Evolutionary conservation across 192 early-diverging fungal species (phyloP).

Genomic region (Globomyces pollinis-pini): DNA sequence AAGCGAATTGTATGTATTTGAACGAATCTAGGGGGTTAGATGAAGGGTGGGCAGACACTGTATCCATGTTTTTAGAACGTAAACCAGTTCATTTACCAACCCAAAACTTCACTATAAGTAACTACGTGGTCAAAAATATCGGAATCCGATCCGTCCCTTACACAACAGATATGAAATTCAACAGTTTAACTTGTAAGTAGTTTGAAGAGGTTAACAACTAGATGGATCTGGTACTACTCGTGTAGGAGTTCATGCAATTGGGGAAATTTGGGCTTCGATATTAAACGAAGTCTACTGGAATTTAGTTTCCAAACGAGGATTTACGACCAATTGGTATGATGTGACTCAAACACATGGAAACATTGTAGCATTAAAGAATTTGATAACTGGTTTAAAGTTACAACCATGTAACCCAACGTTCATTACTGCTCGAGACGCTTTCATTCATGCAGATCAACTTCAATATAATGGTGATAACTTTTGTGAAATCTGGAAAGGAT

Average conservation of each 20-base stretch:
- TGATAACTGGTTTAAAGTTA: slow-evolving; percentile 48
- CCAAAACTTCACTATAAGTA: slow-evolving; percentile 26
- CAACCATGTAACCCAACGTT: slow-evolving; percentile 63
- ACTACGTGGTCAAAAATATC: slow-evolving; percentile 19
- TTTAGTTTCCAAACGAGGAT: slow-evolving; percentile 34
- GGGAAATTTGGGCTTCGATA: slow-evolving; percentile 50
- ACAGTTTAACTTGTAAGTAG: slow-evolving; percentile 13
- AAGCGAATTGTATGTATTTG: slow-evolving; percentile 39
- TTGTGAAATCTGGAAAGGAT: slow-evolving; percentile 53
- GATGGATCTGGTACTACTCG: not conserved
- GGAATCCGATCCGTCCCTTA: slow-evolving; percentile 49
- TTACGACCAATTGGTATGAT: no score
- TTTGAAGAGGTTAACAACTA: no score
- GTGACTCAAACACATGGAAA: slow-evolving; percentile 41
- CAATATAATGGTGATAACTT: slow-evolving; percentile 41
- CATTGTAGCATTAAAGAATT: slow-evolving; percentile 36
- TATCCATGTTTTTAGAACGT: slow-evolving; percentile 35
- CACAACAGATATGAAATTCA: slow-evolving; percentile 36
- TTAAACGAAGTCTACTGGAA: slow-evolving; percentile 51
- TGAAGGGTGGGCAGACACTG: slow-evolving; percentile 51
- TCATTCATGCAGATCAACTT: slow-evolving; percentile 47
- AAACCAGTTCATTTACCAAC: slow-evolving; percentile 17
- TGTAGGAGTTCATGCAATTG: slow-evolving; percentile 40
- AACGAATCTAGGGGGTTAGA: slow-evolving; percentile 52
- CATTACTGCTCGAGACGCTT: slow-evolving; percentile 51